Conservation (phyloP, 2,329 filamentous ascomycete genomes). For the Xylaria sp. region DNA sequence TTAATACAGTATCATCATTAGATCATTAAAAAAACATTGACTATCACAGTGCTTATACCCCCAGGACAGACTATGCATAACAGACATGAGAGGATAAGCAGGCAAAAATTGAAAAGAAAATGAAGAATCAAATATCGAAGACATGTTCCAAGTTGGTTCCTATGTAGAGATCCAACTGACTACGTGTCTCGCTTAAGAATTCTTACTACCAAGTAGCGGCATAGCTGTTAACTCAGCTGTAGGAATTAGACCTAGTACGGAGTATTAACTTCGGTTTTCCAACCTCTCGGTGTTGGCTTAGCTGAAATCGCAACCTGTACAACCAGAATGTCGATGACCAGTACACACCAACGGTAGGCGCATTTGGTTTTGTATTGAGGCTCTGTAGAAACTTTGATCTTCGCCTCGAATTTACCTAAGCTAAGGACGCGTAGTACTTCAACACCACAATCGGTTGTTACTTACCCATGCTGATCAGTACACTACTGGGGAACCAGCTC, state of each 20-base stretch:
- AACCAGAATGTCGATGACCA: neutral
- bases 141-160: too few relatives aligned
- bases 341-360: neutral
- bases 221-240: conserved; percentile 17
- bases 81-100: too few relatives aligned
- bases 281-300: neutral
- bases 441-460: too few relatives aligned
- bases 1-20: neutral
- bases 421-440: too few relatives aligned
- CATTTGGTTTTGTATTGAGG: neutral
- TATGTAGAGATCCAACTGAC: neutral
- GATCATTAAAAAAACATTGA: neutral
- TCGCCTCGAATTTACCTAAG: neutral
- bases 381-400: conserved; percentile 4
- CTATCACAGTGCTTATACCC: neutral
- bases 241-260: neutral
- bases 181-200: neutral
- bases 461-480: neutral
- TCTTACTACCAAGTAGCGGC: neutral
- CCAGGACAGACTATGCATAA: neutral
- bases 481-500: neutral
- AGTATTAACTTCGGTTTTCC: neutral
- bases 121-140: too few relatives aligned
- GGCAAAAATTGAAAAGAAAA: too few relatives aligned
- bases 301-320: neutral